Percentiles rank a stretch among this genome's conserved stretches.
These are phyloP conservation scores for Globisporangium nagaii DNA, from an alignment of 352 stramenopile species.

Conservation along the genomic window DNA sequence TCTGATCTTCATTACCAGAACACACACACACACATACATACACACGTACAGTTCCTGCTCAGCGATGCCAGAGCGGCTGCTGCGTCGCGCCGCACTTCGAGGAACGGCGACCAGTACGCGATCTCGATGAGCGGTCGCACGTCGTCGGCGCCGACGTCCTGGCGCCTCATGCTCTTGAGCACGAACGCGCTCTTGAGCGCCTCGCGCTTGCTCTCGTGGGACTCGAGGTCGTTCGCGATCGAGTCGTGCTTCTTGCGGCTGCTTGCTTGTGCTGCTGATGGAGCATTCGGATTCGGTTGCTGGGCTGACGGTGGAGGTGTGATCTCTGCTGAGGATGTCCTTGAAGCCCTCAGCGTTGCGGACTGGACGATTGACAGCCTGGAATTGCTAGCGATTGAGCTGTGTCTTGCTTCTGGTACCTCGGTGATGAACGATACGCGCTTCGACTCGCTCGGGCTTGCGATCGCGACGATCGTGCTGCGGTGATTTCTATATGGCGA, in stretches of 20 bases:
- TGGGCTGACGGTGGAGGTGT: background rate
- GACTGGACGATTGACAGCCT: background rate
- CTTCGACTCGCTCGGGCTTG: background rate
- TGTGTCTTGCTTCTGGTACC: background rate
- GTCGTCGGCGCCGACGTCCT: constrained; percentile 61
- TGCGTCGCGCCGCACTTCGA: constrained; percentile 74
- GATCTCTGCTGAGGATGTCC: background rate
- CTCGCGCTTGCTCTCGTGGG: constrained; percentile 15
- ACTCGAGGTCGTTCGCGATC: constrained; percentile 3
- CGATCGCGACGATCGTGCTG: background rate
- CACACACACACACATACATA: background rate
- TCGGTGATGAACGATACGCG: constrained; percentile 1
- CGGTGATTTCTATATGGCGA: background rate
- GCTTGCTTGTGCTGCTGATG: background rate
- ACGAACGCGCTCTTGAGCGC: constrained; percentile 23
- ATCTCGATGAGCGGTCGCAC: constrained; percentile 78
- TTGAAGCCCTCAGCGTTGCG: background rate
- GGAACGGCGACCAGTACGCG: constrained; percentile 82
- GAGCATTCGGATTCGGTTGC: too few relatives aligned
- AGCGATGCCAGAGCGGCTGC: constrained; percentile 70
- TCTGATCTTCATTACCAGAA: background rate
- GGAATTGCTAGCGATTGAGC: background rate
- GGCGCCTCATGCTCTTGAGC: constrained; percentile 29
- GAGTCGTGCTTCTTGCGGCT: background rate
- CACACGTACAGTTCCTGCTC: constrained; percentile 55